Evolutionary conservation across 805 yeast species (phyloP).

Genomic region (Maudiozyma bulderi): DNA sequence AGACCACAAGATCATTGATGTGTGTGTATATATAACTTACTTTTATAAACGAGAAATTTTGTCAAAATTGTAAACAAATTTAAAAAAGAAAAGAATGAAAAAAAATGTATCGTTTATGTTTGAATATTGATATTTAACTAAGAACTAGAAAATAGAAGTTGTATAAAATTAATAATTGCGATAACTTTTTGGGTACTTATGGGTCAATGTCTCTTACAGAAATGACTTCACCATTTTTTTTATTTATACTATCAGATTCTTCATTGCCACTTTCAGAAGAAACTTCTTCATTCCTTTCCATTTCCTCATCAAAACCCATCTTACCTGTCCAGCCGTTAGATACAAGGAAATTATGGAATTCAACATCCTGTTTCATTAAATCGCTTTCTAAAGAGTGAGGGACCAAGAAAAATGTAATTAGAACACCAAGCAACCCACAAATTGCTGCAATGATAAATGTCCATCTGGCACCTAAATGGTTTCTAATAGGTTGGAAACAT

Average conservation of each 20-base stretch:
- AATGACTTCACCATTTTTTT: neutral
- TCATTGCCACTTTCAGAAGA: neutral
- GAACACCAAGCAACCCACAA: slow-evolving; percentile 1
- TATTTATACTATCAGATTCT: neutral
- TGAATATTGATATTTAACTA: neutral
- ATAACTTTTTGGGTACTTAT: neutral
- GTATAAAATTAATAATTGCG: neutral
- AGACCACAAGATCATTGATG: neutral
- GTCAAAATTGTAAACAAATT: no score
- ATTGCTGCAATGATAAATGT: slow-evolving; percentile 4
- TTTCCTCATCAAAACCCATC: slow-evolving; percentile 2
- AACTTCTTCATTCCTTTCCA: neutral
- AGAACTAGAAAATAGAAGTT: no score
- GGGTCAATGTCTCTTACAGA: neutral
- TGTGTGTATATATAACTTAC: no score
- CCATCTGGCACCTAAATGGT: slow-evolving; percentile 3
- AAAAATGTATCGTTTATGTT: no score
- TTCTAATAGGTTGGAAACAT: slow-evolving; percentile 4
- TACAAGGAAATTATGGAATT: slow-evolving; percentile 2
- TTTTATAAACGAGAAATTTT: no score
- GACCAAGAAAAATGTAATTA: neutral
- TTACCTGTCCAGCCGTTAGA: slow-evolving; percentile 2
- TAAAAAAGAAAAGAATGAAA: no score
- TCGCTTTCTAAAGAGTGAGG: slow-evolving; percentile 1
- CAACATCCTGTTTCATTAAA: slow-evolving; percentile 4